A percentile compares a stretch with the other conserved stretches of the same genome.
Conservation (phyloP, 1,284 basidiomycete species). For the Malassezia yamatoensis region DNA sequence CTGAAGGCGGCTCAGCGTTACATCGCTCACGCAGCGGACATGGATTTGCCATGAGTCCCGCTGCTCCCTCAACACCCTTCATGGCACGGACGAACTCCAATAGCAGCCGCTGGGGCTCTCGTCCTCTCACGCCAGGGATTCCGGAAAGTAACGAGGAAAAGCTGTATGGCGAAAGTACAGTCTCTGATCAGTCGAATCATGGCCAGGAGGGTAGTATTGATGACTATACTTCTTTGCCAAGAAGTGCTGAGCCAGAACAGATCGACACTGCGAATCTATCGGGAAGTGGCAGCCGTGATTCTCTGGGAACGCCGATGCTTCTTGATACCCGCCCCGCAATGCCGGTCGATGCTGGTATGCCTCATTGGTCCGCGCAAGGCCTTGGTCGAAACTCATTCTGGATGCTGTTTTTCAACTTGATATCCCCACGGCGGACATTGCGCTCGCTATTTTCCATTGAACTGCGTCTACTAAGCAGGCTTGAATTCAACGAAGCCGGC, state of each 20-base stretch:
- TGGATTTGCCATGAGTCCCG: neutral
- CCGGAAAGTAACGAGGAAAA: neutral
- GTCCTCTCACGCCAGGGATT: neutral
- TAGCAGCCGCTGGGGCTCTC: slow-evolving; percentile 4
- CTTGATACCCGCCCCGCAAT: slow-evolving; percentile 20
- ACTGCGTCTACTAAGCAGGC: slow-evolving; percentile 40
- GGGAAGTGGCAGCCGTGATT: neutral
- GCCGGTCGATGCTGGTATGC: slow-evolving; percentile 33
- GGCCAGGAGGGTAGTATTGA: neutral
- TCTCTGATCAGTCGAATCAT: too few species aligned
- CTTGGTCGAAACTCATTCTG: slow-evolving; percentile 35
- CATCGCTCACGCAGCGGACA: neutral
- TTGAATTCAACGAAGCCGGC: slow-evolving; percentile 48
- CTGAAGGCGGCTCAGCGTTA: neutral
- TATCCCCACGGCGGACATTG: slow-evolving; percentile 34
- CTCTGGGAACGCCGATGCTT: neutral
- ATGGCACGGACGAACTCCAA: neutral
- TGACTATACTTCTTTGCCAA: neutral
- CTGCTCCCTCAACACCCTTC: neutral
- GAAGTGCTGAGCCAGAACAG: neutral
- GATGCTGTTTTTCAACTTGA: slow-evolving; percentile 30
- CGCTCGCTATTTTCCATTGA: slow-evolving; percentile 39
- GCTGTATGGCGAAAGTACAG: too few species aligned
- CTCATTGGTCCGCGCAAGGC: slow-evolving; percentile 39
- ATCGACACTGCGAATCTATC: neutral